phyloP scores from a whole-genome alignment of 1,139 yeast genomes.

The Kluyveromyces sp. region DNA sequence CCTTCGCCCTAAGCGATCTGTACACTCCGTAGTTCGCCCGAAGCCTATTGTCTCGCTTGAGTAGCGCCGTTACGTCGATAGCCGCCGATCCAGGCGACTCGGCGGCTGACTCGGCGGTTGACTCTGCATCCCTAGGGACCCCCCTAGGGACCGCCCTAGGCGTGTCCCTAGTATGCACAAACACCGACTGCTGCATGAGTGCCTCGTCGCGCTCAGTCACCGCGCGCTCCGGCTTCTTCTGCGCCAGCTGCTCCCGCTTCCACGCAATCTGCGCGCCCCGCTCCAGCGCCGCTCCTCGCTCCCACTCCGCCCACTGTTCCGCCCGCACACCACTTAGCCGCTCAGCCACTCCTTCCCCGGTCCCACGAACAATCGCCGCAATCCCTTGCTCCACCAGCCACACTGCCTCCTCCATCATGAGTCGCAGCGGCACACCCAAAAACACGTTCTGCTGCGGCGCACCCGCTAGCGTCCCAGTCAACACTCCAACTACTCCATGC shows the following conservation, averaged over 20 bases:
- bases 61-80: neutral
- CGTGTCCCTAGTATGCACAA: constrained; percentile 14
- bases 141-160: constrained; percentile 8
- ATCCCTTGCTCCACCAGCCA: constrained; percentile 48
- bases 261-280: constrained; percentile 11
- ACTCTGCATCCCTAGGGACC: too few species aligned
- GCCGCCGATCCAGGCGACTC: constrained; percentile 9
- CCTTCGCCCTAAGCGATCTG: constrained; percentile 22
- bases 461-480: constrained; percentile 73
- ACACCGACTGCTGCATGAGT: constrained; percentile 19
- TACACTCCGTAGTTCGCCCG: constrained; percentile 15
- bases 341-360: constrained; percentile 10
- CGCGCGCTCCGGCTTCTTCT: constrained; percentile 3
- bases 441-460: constrained; percentile 90
- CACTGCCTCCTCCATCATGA: constrained; percentile 64
- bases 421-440: constrained; percentile 71
- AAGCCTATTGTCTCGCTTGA: constrained; percentile 7
- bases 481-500: constrained; percentile 58
- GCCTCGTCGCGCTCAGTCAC: neutral
- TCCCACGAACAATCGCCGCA: constrained; percentile 19
- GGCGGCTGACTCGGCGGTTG: too few species aligned
- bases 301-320: constrained; percentile 8
- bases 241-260: constrained; percentile 7
- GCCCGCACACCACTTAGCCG: constrained; percentile 7
- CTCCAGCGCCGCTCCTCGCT: constrained; percentile 8